phyloP scores from a whole-genome alignment of 306 rosid species.

The Dalbergia cultrata region DNA sequence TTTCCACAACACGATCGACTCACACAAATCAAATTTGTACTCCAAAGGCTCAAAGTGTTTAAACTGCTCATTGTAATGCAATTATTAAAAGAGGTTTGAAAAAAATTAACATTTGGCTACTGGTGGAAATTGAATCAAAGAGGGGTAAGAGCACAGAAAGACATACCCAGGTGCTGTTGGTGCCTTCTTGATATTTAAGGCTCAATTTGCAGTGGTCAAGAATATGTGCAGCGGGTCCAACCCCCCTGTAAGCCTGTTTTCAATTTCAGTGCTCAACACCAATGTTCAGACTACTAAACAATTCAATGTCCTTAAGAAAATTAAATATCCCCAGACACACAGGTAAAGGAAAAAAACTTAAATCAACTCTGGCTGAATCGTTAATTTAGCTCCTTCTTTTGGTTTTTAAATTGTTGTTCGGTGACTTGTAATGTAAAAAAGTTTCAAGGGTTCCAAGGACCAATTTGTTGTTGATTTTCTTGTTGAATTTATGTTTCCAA shows the following conservation, averaged over 20 bases:
- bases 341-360: neutral
- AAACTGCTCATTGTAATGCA: conserved; percentile 91
- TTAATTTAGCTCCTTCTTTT: neutral
- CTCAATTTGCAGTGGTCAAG: conserved; percentile 83
- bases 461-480: neutral
- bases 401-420: neutral
- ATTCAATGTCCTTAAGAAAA: neutral
- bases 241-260: conserved; percentile 88
- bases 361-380: neutral
- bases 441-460: neutral
- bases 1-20: conserved; percentile 87
- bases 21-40: conserved; percentile 80
- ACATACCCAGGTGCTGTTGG: conserved; percentile 97
- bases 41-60: conserved; percentile 86
- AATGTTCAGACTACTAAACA: conserved; percentile 18
- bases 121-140: conserved; percentile 20
- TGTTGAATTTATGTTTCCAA: neutral
- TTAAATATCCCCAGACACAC: neutral
- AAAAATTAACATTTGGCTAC: conserved; percentile 36
- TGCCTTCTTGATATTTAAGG: conserved; percentile 85
- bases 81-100: neutral
- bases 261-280: conserved; percentile 42
- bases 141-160: conserved; percentile 24
- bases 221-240: conserved; percentile 86
- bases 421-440: neutral